Percentiles rank a stretch among this genome's conserved stretches.
phyloP scores from a whole-genome alignment of 345 rosid species.

The Salix purpurea region DNA sequence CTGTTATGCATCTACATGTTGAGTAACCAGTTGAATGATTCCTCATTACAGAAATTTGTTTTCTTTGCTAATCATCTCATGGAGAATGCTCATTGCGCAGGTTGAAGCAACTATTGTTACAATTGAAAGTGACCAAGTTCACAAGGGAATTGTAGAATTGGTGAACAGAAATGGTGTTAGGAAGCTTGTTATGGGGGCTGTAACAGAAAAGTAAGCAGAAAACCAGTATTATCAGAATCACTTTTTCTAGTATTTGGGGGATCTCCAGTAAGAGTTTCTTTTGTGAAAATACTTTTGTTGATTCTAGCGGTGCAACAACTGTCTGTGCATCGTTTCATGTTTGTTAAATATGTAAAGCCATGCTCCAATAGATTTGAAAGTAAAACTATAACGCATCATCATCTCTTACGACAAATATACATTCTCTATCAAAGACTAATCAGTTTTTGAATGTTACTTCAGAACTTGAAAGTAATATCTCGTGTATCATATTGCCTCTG shows the following conservation, averaged over 20 bases:
- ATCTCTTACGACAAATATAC: background rate
- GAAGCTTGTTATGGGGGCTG: slow-evolving; percentile 64
- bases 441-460: background rate
- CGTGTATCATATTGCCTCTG: background rate
- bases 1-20: background rate
- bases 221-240: background rate
- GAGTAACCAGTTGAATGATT: background rate
- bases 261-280: background rate
- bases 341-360: background rate
- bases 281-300: slow-evolving; percentile 1
- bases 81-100: slow-evolving; percentile 30
- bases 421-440: background rate
- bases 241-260: background rate
- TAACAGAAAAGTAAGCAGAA: slow-evolving; percentile 45
- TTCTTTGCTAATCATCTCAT: slow-evolving; percentile 10
- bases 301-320: background rate
- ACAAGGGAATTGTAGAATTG: slow-evolving; percentile 50
- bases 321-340: background rate
- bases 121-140: slow-evolving; percentile 50
- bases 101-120: slow-evolving; percentile 39
- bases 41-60: background rate
- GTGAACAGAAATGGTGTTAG: slow-evolving; percentile 37
- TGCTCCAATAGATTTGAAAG: background rate
- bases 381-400: background rate
- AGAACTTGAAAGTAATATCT: background rate